Conservation (phyloP, 1,284 basidiomycete genomes). For the Coriolopsis trogii region DNA sequence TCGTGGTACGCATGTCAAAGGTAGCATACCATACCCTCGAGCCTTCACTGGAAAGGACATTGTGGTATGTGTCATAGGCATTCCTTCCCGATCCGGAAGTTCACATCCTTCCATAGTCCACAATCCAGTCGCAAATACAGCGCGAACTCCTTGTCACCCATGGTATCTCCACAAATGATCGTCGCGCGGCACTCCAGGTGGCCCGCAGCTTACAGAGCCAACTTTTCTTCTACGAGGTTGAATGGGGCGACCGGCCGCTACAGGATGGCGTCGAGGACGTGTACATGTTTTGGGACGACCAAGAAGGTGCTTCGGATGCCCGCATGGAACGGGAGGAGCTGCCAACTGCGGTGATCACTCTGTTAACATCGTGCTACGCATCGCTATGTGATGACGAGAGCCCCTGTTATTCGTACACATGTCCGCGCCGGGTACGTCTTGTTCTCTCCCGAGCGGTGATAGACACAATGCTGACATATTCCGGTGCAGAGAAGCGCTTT, state of each 20-base stretch:
- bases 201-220: slow-evolving; percentile 90
- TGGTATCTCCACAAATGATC: slow-evolving; percentile 68
- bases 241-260: slow-evolving; percentile 86
- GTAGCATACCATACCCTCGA: slow-evolving; percentile 82
- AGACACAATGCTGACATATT: not conserved
- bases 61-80: slow-evolving; percentile 62
- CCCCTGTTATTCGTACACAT: slow-evolving; percentile 74
- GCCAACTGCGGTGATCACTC: slow-evolving; percentile 82
- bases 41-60: slow-evolving; percentile 94
- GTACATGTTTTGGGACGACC: slow-evolving; percentile 94
- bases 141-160: slow-evolving; percentile 72
- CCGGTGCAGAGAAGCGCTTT: slow-evolving; percentile 32
- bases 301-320: slow-evolving; percentile 63
- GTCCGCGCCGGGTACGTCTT: slow-evolving; percentile 60
- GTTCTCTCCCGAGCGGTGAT: not conserved
- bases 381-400: slow-evolving; percentile 76
- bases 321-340: slow-evolving; percentile 73
- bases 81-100: not conserved
- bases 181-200: slow-evolving; percentile 82
- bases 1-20: slow-evolving; percentile 86
- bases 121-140: slow-evolving; percentile 81
- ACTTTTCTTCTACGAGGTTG: slow-evolving; percentile 96
- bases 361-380: slow-evolving; percentile 84
- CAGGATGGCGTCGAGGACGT: slow-evolving; percentile 94
- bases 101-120: slow-evolving; percentile 54